Conservation (phyloP, 768 basidiomycete genomes). For the Nevesoporus exiguus region DNA sequence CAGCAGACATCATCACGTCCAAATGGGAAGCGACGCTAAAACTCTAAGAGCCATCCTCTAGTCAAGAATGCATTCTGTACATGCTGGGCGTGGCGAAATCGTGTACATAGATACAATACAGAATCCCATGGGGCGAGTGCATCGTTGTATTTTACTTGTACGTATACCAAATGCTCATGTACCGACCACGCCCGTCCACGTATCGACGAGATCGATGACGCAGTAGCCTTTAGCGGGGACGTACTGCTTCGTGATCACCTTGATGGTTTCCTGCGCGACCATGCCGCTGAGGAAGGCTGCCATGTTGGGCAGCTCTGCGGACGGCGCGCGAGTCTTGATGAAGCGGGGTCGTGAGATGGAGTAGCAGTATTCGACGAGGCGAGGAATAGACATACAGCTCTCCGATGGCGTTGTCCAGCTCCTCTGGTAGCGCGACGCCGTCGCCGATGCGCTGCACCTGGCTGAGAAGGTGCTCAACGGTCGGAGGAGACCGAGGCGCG, state of each 20-base stretch:
- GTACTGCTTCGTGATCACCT: slow-evolving; percentile 95
- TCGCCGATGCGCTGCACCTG: slow-evolving; percentile 50
- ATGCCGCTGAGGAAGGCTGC: slow-evolving; percentile 92
- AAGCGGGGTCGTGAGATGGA: neutral
- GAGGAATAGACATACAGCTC: slow-evolving; percentile 59
- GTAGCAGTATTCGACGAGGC: neutral
- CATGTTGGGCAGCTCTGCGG: slow-evolving; percentile 86
- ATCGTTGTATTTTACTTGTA: neutral
- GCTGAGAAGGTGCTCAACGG: slow-evolving; percentile 48
- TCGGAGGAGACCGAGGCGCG: slow-evolving; percentile 36
- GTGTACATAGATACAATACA: too few species aligned
- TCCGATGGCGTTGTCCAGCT: slow-evolving; percentile 58
- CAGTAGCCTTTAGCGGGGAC: slow-evolving; percentile 85
- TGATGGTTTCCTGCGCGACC: slow-evolving; percentile 95
- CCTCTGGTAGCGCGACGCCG: slow-evolving; percentile 49
- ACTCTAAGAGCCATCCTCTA: too few species aligned
- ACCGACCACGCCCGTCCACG: slow-evolving; percentile 61
- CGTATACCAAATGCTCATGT: neutral
- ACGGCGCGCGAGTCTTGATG: slow-evolving; percentile 69
- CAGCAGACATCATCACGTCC: slow-evolving; percentile 6
- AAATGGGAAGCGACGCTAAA: too few species aligned
- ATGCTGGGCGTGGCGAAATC: too few species aligned
- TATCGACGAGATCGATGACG: slow-evolving; percentile 79
- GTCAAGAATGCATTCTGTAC: too few species aligned
- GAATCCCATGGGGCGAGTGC: too few species aligned